Base-by-base conservation (phyloP, 495 filamentous ascomycete species). In the Choiromyces venosus region DNA sequence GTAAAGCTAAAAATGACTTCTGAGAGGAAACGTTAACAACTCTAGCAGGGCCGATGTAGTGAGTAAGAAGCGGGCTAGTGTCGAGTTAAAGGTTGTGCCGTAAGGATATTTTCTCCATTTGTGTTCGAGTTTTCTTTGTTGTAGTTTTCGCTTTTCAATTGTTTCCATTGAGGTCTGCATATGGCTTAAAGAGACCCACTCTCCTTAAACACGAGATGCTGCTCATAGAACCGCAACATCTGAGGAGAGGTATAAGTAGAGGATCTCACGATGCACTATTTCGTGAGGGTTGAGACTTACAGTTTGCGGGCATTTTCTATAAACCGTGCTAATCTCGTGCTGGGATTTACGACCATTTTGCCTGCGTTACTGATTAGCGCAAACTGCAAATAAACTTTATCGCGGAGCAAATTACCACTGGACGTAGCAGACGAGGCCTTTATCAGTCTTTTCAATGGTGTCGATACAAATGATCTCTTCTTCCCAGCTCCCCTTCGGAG, bases 171-270 rank as follows among this genome's bases (percentile, higher is more conserved):
- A 29, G 25, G 10, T 33, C 29, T 16, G 4, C 4, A 61, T 33
- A 14, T 3, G 52, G 71, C 33, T 71, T 79, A 80, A 71, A 78
- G 68, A 46, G 77, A 72, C 44, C 74, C 78, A 52, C 78, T 77
- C 37, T 80, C 79, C 61, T 80, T 80, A 44, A 80, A 80, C 39
- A 80, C 78, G 5, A 89, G 83, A 67, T 89, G 87, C 4, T 83
- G 84, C 73, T 89, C 87, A 76, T 89, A 89, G 69, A 89, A 89
- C 68, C 83, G 84, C 0, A 89, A 80, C 87, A 89, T 89, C 87
- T 89, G 65, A 0, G 74, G 16, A 37, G 40, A 66, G 25, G 25
- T 77, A 56, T 81, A 65, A 71, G 37, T 71, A 66, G 18, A 4
- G 65, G 4, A 3, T 40, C 16, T 42, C 71, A 40, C 35, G n/a